phyloP scores from a whole-genome alignment of 2,329 filamentous ascomycete genomes.

The Plectosphaerella plurivora region DNA sequence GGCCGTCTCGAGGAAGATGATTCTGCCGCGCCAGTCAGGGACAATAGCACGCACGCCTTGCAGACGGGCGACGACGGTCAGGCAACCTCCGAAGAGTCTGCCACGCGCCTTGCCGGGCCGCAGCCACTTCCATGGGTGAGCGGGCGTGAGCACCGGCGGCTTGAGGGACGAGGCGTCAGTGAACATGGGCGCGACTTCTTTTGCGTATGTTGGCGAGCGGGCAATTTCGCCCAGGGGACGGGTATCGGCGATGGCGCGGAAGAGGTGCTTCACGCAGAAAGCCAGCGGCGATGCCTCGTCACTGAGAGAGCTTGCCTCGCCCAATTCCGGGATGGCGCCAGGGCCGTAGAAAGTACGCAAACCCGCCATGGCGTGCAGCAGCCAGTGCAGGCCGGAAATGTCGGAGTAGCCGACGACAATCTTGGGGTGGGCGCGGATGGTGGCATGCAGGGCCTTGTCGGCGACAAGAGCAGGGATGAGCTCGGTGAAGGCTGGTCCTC shows the following conservation, averaged over 20 bases:
- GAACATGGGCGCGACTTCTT: conserved; percentile 16
- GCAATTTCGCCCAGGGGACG: conserved; percentile 23
- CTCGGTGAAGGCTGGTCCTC: conserved; percentile 32
- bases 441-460: conserved; percentile 26
- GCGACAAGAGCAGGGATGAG: conserved; percentile 30
- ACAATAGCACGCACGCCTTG: conserved; percentile 24
- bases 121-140: conserved; percentile 30
- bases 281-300: conserved; percentile 21
- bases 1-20: conserved; percentile 37
- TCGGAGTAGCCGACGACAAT: conserved; percentile 37
- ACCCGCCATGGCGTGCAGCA: conserved; percentile 28
- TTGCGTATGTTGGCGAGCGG: conserved; percentile 25
- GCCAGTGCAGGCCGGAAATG: conserved; percentile 37
- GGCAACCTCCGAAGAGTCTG: conserved; percentile 36
- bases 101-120: conserved; percentile 31
- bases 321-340: conserved; percentile 31
- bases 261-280: conserved; percentile 24
- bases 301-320: conserved; percentile 17
- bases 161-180: conserved; percentile 15
- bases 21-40: conserved; percentile 30
- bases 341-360: conserved; percentile 40
- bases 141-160: conserved; percentile 20
- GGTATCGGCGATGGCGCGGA: conserved; percentile 21
- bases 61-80: conserved; percentile 33
- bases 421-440: conserved; percentile 31